Evolutionary conservation across 164 flowering plant species (phyloP), one percentile per base, ranked within the genome.

Genomic region (Vitis amurensis): DNA sequence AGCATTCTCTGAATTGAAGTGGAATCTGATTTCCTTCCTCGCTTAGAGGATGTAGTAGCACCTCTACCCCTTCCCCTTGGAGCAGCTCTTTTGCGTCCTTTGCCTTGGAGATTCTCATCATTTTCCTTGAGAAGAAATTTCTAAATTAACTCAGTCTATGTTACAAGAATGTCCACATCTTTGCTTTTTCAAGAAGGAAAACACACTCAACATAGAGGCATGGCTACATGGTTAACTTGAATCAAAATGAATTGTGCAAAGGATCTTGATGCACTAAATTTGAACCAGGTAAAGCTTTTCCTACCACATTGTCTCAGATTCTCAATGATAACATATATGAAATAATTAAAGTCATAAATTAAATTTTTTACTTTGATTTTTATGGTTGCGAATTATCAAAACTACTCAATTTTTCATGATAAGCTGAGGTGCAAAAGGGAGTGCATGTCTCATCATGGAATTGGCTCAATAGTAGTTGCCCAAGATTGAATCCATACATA

Each of bases 21-120:
- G 78, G 70, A 85, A 48, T 81, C 92, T 55, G 89, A 73, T 75
- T 87, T 89, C 82, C 78, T 85, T 79, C 97, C 98, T 47, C 94
- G 87, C 75, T 91, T 93, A 16, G 93, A 79, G 30, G 91, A 55
- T 67, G 84, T 71, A 8, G 88, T 47, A 53, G 89, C 69, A 7
- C 89, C 92, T 79, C 88, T 91, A 63, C 90, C 93, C 75, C 88
- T 85, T 69, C 93, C 97, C 69, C 87, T 83, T 60, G 97, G 85
- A 76, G 95, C 95, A 74, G 84, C 86, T 79, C 99, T 86, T 87
- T 96, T 93, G 55, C 84, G 82, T 58, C 97, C 91, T 81, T 73
- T 87, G 19, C 78, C 80, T 74, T 59, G 84, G 11, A 75, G 61
- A 56, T 63, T 79, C 52, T 75, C 87, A 66, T 85, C 90, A 63